Percentiles rank a stretch among this genome's conserved stretches.
Conservation (phyloP, 768 basidiomycete species). For the Lentinus brumalis region DNA sequence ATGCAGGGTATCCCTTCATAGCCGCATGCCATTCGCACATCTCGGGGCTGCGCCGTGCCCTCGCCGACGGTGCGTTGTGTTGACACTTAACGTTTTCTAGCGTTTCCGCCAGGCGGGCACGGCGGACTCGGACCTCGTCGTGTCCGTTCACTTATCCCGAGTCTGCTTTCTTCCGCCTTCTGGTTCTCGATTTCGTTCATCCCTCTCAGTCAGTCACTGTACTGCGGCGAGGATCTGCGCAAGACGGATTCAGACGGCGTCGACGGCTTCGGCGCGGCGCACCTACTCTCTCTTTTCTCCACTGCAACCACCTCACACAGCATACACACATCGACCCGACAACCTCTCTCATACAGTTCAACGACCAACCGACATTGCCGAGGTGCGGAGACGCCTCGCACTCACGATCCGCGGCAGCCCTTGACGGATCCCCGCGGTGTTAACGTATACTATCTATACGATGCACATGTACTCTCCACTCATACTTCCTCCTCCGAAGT, state of each 20-base stretch:
- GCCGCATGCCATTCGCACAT: neutral
- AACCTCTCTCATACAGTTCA: no score
- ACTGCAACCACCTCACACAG: neutral
- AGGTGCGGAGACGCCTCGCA: conserved; percentile 3
- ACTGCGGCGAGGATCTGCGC: neutral
- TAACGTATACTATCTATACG: conserved; percentile 19
- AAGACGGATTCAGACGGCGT: neutral
- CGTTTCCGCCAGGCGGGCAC: neutral
- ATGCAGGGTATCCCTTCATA: conserved; percentile 24
- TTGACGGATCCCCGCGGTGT: conserved; percentile 13
- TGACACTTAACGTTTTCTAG: neutral
- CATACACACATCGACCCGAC: neutral
- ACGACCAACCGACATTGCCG: neutral
- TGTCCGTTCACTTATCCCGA: conserved; percentile 2
- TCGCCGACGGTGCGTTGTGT: neutral
- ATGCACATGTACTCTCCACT: conserved; percentile 5
- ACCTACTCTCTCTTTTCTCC: neutral
- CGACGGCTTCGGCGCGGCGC: conserved; percentile 9
- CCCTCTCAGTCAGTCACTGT: neutral
- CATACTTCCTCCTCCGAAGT: neutral
- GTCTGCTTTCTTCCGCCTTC: neutral
- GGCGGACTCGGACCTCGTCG: neutral
- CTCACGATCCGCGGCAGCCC: conserved; percentile 4
- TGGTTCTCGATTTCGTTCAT: neutral
- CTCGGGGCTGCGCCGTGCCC: neutral